These are phyloP conservation scores for Talaromyces ruber DNA, from an alignment of 495 filamentous ascomycete genomes.

Conservation along the genomic window DNA sequence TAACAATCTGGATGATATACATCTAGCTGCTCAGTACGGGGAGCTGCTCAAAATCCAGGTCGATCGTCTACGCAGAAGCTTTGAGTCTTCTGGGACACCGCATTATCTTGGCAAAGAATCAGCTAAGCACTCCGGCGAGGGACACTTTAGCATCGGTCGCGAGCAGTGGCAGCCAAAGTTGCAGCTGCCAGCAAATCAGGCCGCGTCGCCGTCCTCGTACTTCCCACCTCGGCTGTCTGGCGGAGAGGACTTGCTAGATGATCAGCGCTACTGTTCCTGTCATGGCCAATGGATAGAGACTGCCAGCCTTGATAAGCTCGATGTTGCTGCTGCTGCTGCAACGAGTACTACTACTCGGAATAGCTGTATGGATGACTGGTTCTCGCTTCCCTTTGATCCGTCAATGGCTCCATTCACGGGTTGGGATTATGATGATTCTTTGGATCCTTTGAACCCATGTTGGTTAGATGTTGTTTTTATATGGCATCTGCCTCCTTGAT, in stretches of 20 bases:
- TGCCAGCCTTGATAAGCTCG: not conserved
- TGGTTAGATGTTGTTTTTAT: slow-evolving; percentile 39
- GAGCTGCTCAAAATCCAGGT: slow-evolving; percentile 22
- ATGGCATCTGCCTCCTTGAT: slow-evolving; percentile 37
- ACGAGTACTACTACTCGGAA: not conserved
- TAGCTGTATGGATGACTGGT: slow-evolving; percentile 36
- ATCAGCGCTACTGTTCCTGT: not conserved
- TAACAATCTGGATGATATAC: slow-evolving; percentile 26
- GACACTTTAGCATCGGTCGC: not conserved
- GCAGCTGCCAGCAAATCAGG: not conserved
- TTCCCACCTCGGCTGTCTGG: not conserved
- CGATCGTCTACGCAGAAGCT: slow-evolving; percentile 9
- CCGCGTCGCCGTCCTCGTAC: not conserved
- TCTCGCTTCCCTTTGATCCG: slow-evolving; percentile 42
- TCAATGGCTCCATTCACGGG: slow-evolving; percentile 43
- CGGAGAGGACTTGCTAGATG: not conserved
- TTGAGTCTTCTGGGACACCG: not conserved
- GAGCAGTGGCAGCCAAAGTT: not conserved
- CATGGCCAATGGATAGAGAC: not conserved
- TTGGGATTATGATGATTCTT: slow-evolving; percentile 19
- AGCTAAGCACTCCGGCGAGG: not conserved
- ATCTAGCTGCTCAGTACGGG: slow-evolving; percentile 27
- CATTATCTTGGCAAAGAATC: not conserved
- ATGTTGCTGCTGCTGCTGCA: not conserved
- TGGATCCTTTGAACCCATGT: slow-evolving; percentile 38